These are phyloP conservation scores for Teratosphaeria gauchensis DNA, from an alignment of 2,329 filamentous ascomycete genomes.

Conservation along the genomic window DNA sequence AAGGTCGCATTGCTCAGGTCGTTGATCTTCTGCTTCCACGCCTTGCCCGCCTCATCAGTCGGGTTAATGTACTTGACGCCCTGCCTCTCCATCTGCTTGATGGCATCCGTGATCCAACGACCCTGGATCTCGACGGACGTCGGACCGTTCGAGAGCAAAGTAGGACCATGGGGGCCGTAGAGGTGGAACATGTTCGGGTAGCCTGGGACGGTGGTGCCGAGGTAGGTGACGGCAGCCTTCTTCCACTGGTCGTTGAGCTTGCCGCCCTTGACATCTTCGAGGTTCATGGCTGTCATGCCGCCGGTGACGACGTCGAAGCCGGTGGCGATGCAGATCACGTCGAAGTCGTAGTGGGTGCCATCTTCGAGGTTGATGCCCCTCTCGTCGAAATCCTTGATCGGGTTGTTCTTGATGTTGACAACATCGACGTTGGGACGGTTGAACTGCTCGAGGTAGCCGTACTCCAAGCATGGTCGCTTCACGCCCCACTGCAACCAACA, in stretches of 20 bases:
- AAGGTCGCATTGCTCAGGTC: constrained; percentile 16
- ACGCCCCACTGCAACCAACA: constrained; percentile 26
- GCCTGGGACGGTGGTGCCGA: constrained; percentile 33
- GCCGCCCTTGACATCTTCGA: constrained; percentile 25
- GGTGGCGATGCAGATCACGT: constrained; percentile 35
- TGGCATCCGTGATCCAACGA: constrained; percentile 36
- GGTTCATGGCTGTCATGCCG: constrained; percentile 23
- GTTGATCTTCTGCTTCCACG: constrained; percentile 24
- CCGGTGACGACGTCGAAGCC: constrained; percentile 32
- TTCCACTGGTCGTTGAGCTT: constrained; percentile 25
- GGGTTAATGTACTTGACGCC: constrained; percentile 23
- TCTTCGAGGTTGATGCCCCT: constrained; percentile 33
- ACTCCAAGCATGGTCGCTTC: constrained; percentile 36
- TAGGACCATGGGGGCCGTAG: constrained; percentile 34
- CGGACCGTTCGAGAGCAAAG: constrained; percentile 37
- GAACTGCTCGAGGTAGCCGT: constrained; percentile 36
- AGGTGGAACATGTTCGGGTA: constrained; percentile 29
- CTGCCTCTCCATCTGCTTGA: constrained; percentile 20
- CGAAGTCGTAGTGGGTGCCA: constrained; percentile 32
- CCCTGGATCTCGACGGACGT: constrained; percentile 36
- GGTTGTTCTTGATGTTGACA: constrained; percentile 30
- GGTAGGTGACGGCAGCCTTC: constrained; percentile 30
- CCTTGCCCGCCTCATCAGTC: constrained; percentile 18
- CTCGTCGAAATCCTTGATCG: constrained; percentile 34
- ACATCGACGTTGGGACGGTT: constrained; percentile 33